Base-by-base conservation (phyloP, 2,329 filamentous ascomycete genomes). In the Beauveria sp. region DNA sequence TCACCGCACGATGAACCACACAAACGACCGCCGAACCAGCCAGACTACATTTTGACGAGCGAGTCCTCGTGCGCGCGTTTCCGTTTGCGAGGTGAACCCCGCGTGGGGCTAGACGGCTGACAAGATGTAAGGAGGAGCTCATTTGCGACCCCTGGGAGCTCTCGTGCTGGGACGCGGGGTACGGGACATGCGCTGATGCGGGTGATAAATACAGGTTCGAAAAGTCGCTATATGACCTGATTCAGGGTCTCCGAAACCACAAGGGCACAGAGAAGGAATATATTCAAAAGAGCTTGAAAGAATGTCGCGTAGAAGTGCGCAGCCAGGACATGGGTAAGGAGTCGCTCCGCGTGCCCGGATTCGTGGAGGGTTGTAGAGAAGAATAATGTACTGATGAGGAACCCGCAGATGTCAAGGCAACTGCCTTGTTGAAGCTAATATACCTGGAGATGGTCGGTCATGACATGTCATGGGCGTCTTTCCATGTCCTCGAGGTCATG, bases 361-460 rank as follows among this genome's bases (percentile, higher is more conserved):
- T 3, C 4, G 40, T 40, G 31, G 12, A 20, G 14, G 38, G 9
- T 24, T 24, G 18, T 45, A 40, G 18, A 50, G 12, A n/a, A 4
- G 24, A 20, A 31, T 8, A 1, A 10, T 5, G 9, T 40, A 3
- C 43, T 60, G 20, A 60, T 46, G 46, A 31, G 8, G 8, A 20
- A 8, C n/a, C 9, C 53, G 58, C 63, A 91, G 93, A 98, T 78
- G 84, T 96, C 76, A 99, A 99, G 81, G 93, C 95, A 22, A 98
- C 92, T 40, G 95, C 95, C 51, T 83, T 99, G 60, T 80, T 99
- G 71, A 99, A 99, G 80, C 84, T 99, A 69, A 88, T 97, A 59
- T 99, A 99, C 74, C 85, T 99, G 67, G 95, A 99, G 74, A 99
- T 99, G 95, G 93, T 98, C 68, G 95, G 95, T 16, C 90, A 98